Evolutionary conservation across 2,329 filamentous ascomycete species (phyloP), one percentile per base, ranked within the genome.

Genomic region (Talaromyces amestolkiae): DNA sequence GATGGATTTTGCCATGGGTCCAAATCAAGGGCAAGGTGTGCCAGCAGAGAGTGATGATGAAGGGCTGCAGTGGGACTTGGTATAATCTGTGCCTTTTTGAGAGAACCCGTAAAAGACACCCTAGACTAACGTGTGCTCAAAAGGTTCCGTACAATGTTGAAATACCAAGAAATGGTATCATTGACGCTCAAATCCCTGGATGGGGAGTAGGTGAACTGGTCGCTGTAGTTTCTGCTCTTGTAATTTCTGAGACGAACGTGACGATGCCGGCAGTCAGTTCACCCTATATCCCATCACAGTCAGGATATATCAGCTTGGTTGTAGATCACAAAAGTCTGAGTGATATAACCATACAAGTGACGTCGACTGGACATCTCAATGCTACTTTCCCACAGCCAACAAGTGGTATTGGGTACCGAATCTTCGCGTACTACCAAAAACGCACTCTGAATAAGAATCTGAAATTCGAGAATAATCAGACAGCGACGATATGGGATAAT

Each of bases 21-120:
- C 82, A 0, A 82, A 82, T 66, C 79, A 82, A 68, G 83, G 82
- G 3, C 75, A 79, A 54, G 83, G 83, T 15, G 80, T 83, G 3
- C 82, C 82, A 0, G 75, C 78, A 0, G 68, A 70, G 0, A 63
- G 67, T 0, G 69, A 73, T 24, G 71, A 75, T 54, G 72, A 74
- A 2, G 79, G 76, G 0, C 66, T 77, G 9, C 22, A 49, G 4
- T 65, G 58, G 58, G 51, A 53, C 19, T 53, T 64, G 27, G 27
- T 27, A 27, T 27, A 27, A 27, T 27, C 24, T 27, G 27, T 27
- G 27, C 27, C 27, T 6, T 27, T 27, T 6, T 1, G 1, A 6
- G 27, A 27, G 27, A 27, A 27, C 3, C 3, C 3, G 27, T 27
- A 27, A 27, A 27, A 3, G 1, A 27, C 6, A 27, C 27, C 3